Percentiles rank a stretch among this genome's conserved stretches.
Conservation (phyloP, 495 filamentous ascomycete genomes). For the Aspergillus nidulans region DNA sequence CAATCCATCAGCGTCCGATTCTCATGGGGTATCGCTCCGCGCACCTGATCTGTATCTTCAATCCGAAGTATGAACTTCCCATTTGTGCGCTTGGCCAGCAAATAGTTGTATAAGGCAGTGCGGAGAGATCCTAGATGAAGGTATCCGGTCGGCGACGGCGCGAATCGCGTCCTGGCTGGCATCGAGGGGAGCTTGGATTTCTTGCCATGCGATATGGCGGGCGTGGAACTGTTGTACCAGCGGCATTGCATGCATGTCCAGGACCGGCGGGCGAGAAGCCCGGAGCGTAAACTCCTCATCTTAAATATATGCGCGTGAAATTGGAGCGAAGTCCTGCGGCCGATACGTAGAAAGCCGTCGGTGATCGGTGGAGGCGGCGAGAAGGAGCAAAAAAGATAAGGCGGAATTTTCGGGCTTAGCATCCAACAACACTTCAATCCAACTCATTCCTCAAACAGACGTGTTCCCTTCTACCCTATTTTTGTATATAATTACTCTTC, state of each 20-base stretch:
- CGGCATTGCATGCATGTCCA: slow-evolving; percentile 43
- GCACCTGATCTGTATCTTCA: slow-evolving; percentile 93
- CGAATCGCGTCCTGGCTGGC: slow-evolving; percentile 88
- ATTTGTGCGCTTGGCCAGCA: slow-evolving; percentile 79
- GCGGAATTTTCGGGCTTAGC: slow-evolving; percentile 11
- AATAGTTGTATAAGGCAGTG: slow-evolving; percentile 89
- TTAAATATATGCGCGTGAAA: neutral
- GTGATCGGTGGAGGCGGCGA: slow-evolving; percentile 28
- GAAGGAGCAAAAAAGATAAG: slow-evolving; percentile 11
- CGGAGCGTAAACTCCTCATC: slow-evolving; percentile 25
- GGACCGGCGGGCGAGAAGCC: slow-evolving; percentile 32
- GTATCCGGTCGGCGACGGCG: slow-evolving; percentile 91
- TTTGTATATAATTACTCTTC: neutral
- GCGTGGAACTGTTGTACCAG: slow-evolving; percentile 26
- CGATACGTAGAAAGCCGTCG: slow-evolving; percentile 6
- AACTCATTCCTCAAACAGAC: too few relatives aligned
- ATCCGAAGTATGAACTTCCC: slow-evolving; percentile 91
- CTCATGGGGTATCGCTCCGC: slow-evolving; percentile 4
- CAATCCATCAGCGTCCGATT: neutral
- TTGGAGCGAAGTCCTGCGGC: neutral
- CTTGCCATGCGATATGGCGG: slow-evolving; percentile 24
- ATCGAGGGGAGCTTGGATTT: slow-evolving; percentile 45
- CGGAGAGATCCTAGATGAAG: slow-evolving; percentile 87
- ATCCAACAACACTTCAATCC: neutral
- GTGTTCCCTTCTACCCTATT: too few relatives aligned